A percentile compares a stretch with the other conserved stretches of the same genome.
These are phyloP conservation scores for Daldinia concentrica DNA, from an alignment of 495 filamentous ascomycete species.

Conservation along the genomic window DNA sequence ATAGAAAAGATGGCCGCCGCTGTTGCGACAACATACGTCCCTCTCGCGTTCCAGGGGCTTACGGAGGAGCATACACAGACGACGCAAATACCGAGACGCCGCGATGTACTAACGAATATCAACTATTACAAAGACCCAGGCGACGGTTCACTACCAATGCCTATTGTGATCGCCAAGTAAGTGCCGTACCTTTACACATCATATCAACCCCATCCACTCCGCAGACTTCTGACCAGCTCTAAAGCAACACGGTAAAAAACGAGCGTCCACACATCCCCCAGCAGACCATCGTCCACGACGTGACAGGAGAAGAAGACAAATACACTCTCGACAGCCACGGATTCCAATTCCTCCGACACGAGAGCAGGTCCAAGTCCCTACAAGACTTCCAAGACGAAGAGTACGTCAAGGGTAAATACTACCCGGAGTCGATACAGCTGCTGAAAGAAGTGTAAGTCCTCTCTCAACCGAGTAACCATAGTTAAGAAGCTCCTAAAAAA, in stretches of 20 bases:
- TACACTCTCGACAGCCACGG: constrained; percentile 53
- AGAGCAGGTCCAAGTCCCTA: constrained; percentile 50
- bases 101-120: constrained; percentile 61
- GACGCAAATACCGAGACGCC: constrained; percentile 14
- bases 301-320: constrained; percentile 48
- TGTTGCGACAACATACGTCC: constrained; percentile 5
- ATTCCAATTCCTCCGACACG: constrained; percentile 50
- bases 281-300: constrained; percentile 51
- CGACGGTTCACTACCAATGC: constrained; percentile 66
- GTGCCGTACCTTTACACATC: background rate
- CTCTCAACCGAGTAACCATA: no score
- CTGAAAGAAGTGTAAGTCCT: constrained; percentile 64
- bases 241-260: constrained; percentile 53
- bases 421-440: constrained; percentile 67
- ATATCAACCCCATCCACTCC: background rate
- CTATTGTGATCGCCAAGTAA: constrained; percentile 59
- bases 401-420: constrained; percentile 67
- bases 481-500: no score
- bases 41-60: constrained; percentile 1
- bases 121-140: constrained; percentile 70
- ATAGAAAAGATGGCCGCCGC: constrained; percentile 21
- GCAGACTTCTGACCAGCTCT: background rate
- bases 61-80: background rate
- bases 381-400: constrained; percentile 70
- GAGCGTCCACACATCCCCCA: constrained; percentile 57